Base-by-base conservation (phyloP, 768 basidiomycete species). In the Trametes cinnabarina region DNA sequence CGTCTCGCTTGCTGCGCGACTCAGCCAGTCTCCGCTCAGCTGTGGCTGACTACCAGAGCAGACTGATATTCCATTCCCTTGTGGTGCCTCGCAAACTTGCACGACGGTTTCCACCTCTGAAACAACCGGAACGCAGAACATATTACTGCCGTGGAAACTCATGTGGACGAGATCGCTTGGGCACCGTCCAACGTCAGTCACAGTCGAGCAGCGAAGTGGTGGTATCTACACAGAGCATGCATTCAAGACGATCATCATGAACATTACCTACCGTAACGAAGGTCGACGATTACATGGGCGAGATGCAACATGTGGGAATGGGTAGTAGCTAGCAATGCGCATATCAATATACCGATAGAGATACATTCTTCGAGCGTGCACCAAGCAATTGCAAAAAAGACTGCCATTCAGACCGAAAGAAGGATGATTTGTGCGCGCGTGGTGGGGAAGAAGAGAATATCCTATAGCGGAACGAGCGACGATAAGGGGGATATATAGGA, bases 321-420 rank as follows among this genome's bases (percentile, higher is more conserved):
- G 49, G 60, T 61, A 61, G 51, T 54, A 61, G 55, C 42, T 55
- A 56, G 55, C 55, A 55, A 55, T 60, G 58, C 49, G 60, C 50
- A 57, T 57, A 61, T 62, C 61, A 58, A 58, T 52, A 55, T 58
- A 57, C 52, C 23, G 37, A 26, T 63, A 63, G 53, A 59, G 62
- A 63, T 63, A 63, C 62, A 63, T 41, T 59, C 62, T 47, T 55
- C 62, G 58, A 52, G 55, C 41, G 60, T 53, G 55, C 60, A 57
- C 47, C 54, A 55, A 49, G 50, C 59, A n/a, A n/a, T n/a, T n/a
- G n/a, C n/a, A 51, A 41, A 49, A 59, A 39, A 55, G 22, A 41
- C 59, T 47, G 43, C 49, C 46, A 43, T 51, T 43, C 48, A 25
- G 52, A 43, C 56, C 48, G 46, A 49, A 23, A 46, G 19, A 47